Conservation (phyloP, 441 rosid species). For the Isatis lusitanica region DNA sequence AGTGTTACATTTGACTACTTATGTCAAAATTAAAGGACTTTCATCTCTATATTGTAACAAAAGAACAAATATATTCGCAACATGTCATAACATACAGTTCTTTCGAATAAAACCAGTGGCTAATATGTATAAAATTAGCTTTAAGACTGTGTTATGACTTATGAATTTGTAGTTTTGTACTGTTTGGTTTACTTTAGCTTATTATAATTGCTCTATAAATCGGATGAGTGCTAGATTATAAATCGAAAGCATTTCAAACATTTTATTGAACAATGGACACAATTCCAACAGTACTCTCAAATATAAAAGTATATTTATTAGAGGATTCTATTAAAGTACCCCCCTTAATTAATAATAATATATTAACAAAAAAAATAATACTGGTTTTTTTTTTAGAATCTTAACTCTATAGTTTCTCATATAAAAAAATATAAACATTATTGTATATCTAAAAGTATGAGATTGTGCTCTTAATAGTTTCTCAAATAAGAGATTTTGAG, state of each 20-base stretch:
- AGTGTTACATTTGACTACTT: background rate
- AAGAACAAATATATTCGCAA: background rate
- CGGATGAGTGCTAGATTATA: too few species aligned
- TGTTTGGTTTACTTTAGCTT: background rate
- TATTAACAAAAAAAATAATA: too few species aligned
- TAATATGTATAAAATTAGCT: background rate
- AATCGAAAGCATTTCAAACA: background rate
- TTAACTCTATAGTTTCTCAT: too few species aligned
- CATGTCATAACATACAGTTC: background rate
- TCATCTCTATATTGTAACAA: background rate
- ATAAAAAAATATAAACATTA: too few species aligned
- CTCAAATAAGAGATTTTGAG: too few species aligned
- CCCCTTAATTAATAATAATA: too few species aligned
- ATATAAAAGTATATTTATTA: too few species aligned
- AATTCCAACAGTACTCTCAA: background rate
- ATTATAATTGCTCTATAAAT: background rate
- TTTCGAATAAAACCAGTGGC: background rate
- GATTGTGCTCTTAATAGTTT: too few species aligned
- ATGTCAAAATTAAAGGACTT: background rate
- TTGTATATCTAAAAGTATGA: too few species aligned
- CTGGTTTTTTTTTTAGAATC: too few species aligned
- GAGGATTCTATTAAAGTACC: too few species aligned
- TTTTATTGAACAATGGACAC: background rate
- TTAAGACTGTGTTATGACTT: background rate
- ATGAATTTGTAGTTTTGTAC: background rate